Base-by-base conservation (phyloP, 176 grass and related monocot species). In the Cenchrus americanus region DNA sequence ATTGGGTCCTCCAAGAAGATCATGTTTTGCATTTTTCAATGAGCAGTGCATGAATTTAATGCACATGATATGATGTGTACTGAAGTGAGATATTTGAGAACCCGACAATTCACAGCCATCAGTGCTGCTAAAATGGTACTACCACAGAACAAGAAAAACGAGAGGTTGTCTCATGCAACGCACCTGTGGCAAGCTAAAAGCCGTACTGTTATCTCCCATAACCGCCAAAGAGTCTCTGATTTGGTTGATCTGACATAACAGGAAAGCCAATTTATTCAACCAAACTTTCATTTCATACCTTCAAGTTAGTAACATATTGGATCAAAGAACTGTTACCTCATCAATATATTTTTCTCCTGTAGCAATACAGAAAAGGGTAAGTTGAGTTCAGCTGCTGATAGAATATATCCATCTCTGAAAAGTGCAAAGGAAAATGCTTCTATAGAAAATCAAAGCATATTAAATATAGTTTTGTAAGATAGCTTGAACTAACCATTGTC, bases 141-240 rank as follows among this genome's bases (percentile, higher is more conserved):
- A 46, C 46, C 76, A 47, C 72, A 72, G 14, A 61, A 37, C 14
- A 61, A 37, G 51, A 51, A 83, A 79, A 73, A 34, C 41, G 8
- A 12, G 77, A 46, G 7, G 2, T 48, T 52, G 12, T 14, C 22
- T 54, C 24, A 32, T 46, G n/a, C 44, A 86, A 48, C 57, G 19
- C 41, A 97, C 96, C 89, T 98, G 96, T 55, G 93, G 96, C 73
- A 98, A 92, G 83, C 96, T 98, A 84, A 95, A 98, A 21, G 96
- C 93, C 0, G 96, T 98, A 86, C 90, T 93, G 82, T 98, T 93
- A 77, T 90, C 87, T 22, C 93, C 96, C 96, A 98, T 98, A 81
- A 92, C 23, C 12, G 91, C 89, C 91, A 95, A 81, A 59, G 93
- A 98, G 59, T 98, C 91, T 88, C 96, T 91, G 80, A 98, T 98